phyloP scores from a whole-genome alignment of 352 stramenopile genomes.

The Aphanomyces invadans region DNA sequence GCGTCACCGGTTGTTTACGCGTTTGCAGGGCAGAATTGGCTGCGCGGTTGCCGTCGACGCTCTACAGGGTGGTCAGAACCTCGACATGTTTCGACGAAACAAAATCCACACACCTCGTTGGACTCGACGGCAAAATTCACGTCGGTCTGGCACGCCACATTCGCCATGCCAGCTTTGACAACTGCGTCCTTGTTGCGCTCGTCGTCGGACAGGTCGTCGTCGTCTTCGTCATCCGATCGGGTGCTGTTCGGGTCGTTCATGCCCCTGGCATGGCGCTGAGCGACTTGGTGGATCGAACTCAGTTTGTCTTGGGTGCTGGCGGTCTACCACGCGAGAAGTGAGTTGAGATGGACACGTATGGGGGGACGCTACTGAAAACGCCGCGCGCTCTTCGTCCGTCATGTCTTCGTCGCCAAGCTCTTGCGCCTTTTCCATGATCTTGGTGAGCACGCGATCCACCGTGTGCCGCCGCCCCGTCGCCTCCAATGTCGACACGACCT shows the following conservation, averaged over 20 bases:
- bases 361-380: no score
- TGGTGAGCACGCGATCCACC: neutral
- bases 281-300: neutral
- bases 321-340: neutral
- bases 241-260: no score
- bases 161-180: conserved; percentile 7
- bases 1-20: conserved; percentile 35
- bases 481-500: conserved; percentile 3
- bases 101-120: neutral
- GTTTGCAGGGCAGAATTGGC: neutral
- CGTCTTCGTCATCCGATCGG: conserved; percentile 12
- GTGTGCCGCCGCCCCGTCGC: neutral
- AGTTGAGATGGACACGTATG: no score
- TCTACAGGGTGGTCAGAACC: neutral
- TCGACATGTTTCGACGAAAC: no score
- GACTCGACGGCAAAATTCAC: neutral
- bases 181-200: neutral
- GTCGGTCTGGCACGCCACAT: conserved; percentile 19
- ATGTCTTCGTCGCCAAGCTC: neutral
- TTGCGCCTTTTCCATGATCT: neutral
- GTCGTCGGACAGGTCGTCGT: conserved; percentile 1
- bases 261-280: neutral
- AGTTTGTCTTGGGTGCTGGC: conserved; percentile 4
- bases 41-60: neutral
- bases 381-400: neutral